phyloP scores from a whole-genome alignment of 73 alveolate species.

The Tetrahymena elliotti region DNA sequence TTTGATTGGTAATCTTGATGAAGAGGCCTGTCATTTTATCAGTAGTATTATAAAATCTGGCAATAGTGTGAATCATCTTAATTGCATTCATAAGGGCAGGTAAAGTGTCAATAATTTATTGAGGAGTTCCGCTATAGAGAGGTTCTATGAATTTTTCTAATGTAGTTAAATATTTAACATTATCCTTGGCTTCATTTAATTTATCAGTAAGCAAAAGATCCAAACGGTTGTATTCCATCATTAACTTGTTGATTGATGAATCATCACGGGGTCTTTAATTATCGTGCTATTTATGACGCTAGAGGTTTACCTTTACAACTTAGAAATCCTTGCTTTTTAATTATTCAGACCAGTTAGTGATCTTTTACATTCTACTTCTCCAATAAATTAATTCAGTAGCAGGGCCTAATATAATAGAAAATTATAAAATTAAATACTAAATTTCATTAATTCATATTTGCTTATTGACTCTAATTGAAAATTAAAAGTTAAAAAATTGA shows the following conservation, averaged over 20 bases:
- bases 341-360: constrained; percentile 74
- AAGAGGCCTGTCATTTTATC: constrained; percentile 99
- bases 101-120: constrained; percentile 93
- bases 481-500: not conserved
- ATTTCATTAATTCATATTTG: not conserved
- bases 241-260: constrained; percentile 3
- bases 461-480: no score
- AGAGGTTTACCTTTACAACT: constrained; percentile 54
- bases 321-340: constrained; percentile 70
- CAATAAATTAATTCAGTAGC: constrained; percentile 68
- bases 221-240: constrained; percentile 32
- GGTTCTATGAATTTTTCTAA: constrained; percentile 99
- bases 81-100: constrained; percentile 99
- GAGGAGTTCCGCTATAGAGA: constrained; percentile 97
- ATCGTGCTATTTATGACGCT: constrained; percentile 22
- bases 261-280: constrained; percentile 40
- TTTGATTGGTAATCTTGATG: constrained; percentile 99
- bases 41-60: constrained; percentile 98
- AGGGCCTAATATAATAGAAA: constrained; percentile 10
- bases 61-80: constrained; percentile 99
- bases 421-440: not conserved
- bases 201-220: constrained; percentile 79
- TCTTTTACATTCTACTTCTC: constrained; percentile 73
- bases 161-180: constrained; percentile 98
- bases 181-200: constrained; percentile 99